Evolutionary conservation across 1,139 yeast genomes (phyloP).

Genomic region (Suhomyces coccinellae): DNA sequence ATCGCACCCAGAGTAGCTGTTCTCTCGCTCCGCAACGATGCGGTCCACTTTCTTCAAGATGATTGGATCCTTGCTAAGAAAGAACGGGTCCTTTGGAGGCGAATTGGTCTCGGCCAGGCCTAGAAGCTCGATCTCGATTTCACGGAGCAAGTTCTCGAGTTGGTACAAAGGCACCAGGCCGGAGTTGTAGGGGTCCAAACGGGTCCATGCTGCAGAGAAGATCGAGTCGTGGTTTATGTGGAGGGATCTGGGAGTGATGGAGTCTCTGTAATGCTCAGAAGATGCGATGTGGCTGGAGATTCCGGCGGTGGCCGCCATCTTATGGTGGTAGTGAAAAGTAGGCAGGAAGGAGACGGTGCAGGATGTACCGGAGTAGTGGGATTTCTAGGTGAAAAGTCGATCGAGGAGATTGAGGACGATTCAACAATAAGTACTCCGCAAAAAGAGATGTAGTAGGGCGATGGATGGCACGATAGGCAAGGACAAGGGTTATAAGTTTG

Average conservation of each 20-base stretch:
- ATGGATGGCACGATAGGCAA: background rate
- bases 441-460: background rate
- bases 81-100: background rate
- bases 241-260: background rate
- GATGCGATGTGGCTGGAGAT: background rate
- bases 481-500: background rate
- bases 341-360: background rate
- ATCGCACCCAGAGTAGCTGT: slow-evolving; percentile 5
- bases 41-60: slow-evolving; percentile 1
- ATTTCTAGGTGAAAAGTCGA: background rate
- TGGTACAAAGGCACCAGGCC: slow-evolving; percentile 8
- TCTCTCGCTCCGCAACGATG: slow-evolving; percentile 12
- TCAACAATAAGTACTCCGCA: background rate
- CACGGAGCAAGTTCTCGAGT: slow-evolving; percentile 10
- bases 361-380: background rate
- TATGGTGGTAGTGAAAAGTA: background rate
- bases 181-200: slow-evolving; percentile 5
- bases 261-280: background rate
- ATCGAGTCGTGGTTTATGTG: slow-evolving; percentile 4
- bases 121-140: slow-evolving; percentile 12
- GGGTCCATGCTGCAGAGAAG: slow-evolving; percentile 14
- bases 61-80: slow-evolving; percentile 8
- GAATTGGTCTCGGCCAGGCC: slow-evolving; percentile 2
- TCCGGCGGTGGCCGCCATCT: background rate
- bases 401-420: background rate